These are phyloP conservation scores for Blepharisma undulans DNA, from an alignment of 169 alveolate genomes.

Conservation along the genomic window DNA sequence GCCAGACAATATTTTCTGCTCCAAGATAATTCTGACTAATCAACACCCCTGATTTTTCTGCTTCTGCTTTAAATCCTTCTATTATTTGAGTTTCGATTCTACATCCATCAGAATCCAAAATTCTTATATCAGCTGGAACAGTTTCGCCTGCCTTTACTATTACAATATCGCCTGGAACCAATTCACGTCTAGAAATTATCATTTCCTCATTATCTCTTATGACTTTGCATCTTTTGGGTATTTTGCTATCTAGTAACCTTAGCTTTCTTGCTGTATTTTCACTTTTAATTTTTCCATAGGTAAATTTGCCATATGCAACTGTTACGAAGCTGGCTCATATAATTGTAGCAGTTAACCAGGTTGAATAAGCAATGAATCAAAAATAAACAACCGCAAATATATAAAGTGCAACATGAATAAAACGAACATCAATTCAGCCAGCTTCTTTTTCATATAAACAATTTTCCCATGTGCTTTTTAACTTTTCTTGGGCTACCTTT, in stretches of 20 bases:
- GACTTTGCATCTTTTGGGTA: conserved; percentile 70
- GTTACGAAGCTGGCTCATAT: conserved; percentile 70
- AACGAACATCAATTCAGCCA: conserved; percentile 70
- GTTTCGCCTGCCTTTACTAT: conserved; percentile 72
- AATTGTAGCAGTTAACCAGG: conserved; percentile 71
- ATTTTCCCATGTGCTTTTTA: conserved; percentile 66
- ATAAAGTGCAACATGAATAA: conserved; percentile 78
- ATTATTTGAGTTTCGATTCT: conserved; percentile 81
- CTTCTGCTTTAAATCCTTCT: no score
- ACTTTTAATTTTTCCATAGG: conserved; percentile 61
- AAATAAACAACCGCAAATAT: conserved; percentile 78
- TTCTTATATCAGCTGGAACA: conserved; percentile 81
- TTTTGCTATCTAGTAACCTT: conserved; percentile 75
- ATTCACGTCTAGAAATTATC: conserved; percentile 49
- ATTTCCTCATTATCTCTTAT: conserved; percentile 64
- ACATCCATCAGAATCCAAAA: conserved; percentile 66
- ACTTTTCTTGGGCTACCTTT: neutral
- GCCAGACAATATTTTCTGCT: no score
- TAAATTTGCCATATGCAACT: conserved; percentile 68
- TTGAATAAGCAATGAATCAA: conserved; percentile 64
- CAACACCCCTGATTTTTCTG: no score
- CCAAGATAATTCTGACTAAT: no score
- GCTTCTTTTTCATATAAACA: conserved; percentile 75
- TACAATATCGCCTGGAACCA: conserved; percentile 81
- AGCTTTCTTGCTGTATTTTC: conserved; percentile 72